phyloP scores from a whole-genome alignment of 805 yeast genomes.

The Spathaspora sp. region DNA sequence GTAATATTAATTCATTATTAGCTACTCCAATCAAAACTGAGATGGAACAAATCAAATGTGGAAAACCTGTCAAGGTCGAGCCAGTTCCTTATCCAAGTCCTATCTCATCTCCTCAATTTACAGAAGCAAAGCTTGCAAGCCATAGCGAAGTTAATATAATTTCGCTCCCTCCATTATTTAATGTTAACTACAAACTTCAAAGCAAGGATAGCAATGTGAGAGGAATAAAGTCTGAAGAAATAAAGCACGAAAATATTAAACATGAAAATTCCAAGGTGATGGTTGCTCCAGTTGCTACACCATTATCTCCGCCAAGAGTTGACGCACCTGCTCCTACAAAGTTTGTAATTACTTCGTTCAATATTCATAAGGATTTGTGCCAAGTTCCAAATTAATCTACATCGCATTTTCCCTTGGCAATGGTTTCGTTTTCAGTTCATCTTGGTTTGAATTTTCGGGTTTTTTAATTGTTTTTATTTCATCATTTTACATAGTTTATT shows the following conservation, averaged over 20 bases:
- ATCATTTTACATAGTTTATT: neutral
- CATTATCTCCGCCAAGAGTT: slow-evolving; percentile 2
- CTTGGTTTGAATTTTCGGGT: neutral
- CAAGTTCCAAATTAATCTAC: slow-evolving; percentile 11
- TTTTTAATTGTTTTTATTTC: neutral
- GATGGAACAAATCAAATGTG: neutral
- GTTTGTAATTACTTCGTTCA: slow-evolving; percentile 34
- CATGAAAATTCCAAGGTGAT: neutral
- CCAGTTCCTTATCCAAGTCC: slow-evolving; percentile 32
- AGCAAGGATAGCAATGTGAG: slow-evolving; percentile 10
- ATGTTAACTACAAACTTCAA: slow-evolving; percentile 7
- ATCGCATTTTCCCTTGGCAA: neutral
- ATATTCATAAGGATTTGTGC: slow-evolving; percentile 24
- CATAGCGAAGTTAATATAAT: slow-evolving; percentile 14
- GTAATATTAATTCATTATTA: slow-evolving; percentile 9
- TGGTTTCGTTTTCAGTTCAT: neutral
- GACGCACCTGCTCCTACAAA: slow-evolving; percentile 8
- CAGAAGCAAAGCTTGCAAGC: slow-evolving; percentile 14
- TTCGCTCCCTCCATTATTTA: slow-evolving; percentile 14
- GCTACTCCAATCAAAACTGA: slow-evolving; percentile 6
- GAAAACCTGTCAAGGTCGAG: slow-evolving; percentile 1
- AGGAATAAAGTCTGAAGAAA: slow-evolving; percentile 4
- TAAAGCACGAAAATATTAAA: neutral
- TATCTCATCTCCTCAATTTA: slow-evolving; percentile 20
- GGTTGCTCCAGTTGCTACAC: neutral